Conservation (phyloP, 345 rosid species). For the Anacardium occidentale region DNA sequence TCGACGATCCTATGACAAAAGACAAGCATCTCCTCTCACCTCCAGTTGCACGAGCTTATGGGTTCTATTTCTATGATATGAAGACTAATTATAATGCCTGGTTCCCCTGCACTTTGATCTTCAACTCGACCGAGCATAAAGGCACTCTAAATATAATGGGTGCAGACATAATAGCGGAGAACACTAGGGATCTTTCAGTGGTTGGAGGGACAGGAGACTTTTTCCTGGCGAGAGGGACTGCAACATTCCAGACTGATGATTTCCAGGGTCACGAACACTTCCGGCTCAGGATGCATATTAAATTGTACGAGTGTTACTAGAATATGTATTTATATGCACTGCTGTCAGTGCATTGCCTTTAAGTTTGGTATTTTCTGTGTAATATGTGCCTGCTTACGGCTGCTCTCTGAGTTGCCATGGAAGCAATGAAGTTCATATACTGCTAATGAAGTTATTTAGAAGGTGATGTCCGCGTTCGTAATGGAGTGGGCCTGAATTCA, state of each 20-base stretch:
- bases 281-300: slow-evolving; percentile 50
- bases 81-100: slow-evolving; percentile 45
- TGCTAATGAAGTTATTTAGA: no score
- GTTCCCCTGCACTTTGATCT: slow-evolving; percentile 60
- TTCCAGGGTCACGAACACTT: slow-evolving; percentile 61
- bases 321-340: not conserved
- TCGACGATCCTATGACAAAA: slow-evolving; percentile 57
- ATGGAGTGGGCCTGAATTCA: not conserved
- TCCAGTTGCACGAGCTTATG: slow-evolving; percentile 57
- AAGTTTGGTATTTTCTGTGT: not conserved
- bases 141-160: slow-evolving; percentile 68
- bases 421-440: no score
- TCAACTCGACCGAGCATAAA: slow-evolving; percentile 54
- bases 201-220: slow-evolving; percentile 80
- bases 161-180: slow-evolving; percentile 56
- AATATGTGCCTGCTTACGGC: no score
- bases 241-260: slow-evolving; percentile 45
- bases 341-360: no score
- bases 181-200: slow-evolving; percentile 69
- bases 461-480: no score
- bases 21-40: slow-evolving; percentile 42
- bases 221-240: slow-evolving; percentile 77
- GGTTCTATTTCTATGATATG: slow-evolving; percentile 64
- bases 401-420: no score
- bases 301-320: slow-evolving; percentile 47